A percentile compares a stretch with the other conserved stretches of the same genome.
Conservation (phyloP, 768 basidiomycete genomes). For the Zangia roseola region DNA sequence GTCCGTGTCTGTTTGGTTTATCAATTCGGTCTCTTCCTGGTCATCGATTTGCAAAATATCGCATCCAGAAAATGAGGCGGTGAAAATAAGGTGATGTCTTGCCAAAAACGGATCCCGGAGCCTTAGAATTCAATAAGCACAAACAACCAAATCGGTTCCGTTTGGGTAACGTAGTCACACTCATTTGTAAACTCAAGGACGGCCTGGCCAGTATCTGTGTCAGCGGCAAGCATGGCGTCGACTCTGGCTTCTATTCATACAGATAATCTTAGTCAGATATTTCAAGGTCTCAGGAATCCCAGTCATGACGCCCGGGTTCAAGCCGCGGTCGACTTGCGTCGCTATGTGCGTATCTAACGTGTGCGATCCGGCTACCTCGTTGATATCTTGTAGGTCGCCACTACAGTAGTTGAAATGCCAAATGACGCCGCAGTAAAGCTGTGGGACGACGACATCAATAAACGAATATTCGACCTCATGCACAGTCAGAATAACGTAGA, state of each 20-base stretch:
- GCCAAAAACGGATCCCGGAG: conserved; percentile 8
- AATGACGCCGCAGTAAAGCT: conserved; percentile 78
- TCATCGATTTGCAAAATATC: not conserved
- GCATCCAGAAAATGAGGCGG: not conserved
- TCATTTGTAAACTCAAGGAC: conserved; percentile 8
- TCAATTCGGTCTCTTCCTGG: not conserved
- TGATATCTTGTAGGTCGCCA: conserved; percentile 54
- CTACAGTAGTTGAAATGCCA: conserved; percentile 75
- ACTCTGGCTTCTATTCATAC: conserved; percentile 53
- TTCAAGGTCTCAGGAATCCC: conserved; percentile 62
- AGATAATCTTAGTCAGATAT: conserved; percentile 66
- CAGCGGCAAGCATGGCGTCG: conserved; percentile 55
- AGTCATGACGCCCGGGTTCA: conserved; percentile 62
- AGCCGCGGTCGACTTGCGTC: conserved; percentile 69
- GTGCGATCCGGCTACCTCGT: conserved; percentile 7
- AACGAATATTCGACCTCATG: conserved; percentile 75
- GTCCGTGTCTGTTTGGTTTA: not conserved
- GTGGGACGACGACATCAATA: conserved; percentile 85
- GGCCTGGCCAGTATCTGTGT: conserved; percentile 4
- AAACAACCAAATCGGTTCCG: conserved; percentile 26
- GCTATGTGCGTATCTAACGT: conserved; percentile 55
- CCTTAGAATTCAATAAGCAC: conserved; percentile 29
- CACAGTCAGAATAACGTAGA: conserved; percentile 78
- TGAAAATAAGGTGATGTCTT: not conserved
- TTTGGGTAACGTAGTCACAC: conserved; percentile 1